phyloP scores from a whole-genome alignment of 805 yeast genomes.

The Yarrowia sp. region DNA sequence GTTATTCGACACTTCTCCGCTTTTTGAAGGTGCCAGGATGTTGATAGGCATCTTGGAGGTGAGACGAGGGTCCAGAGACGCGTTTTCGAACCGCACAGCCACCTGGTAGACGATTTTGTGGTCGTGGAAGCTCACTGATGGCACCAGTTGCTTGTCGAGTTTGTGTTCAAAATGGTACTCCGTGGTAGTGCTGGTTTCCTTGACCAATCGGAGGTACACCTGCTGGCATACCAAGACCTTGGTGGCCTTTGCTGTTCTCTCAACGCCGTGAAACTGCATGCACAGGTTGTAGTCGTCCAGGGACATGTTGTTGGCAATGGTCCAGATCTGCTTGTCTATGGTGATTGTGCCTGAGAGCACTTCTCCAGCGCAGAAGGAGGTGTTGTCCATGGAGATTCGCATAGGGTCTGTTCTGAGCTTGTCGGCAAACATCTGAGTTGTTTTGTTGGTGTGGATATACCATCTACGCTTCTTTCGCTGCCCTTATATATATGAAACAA shows the following conservation, averaged over 20 bases:
- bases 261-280: slow-evolving; percentile 10
- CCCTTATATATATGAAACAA: background rate
- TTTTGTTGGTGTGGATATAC: background rate
- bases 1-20: background rate
- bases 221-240: background rate
- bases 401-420: background rate
- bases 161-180: background rate
- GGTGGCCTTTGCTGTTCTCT: background rate
- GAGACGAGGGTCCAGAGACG: background rate
- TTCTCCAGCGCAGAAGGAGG: background rate
- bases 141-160: background rate
- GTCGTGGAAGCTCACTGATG: background rate
- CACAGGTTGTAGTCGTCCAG: background rate
- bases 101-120: background rate
- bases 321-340: background rate
- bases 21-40: background rate
- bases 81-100: background rate
- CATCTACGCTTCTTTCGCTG: background rate
- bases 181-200: background rate
- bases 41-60: background rate
- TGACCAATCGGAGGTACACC: background rate
- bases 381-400: background rate
- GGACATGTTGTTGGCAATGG: background rate
- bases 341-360: background rate
- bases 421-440: background rate